Evolutionary conservation across 352 stramenopile genomes (phyloP), one percentile per base, ranked within the genome.

Genomic region (Pythium myriotylum): DNA sequence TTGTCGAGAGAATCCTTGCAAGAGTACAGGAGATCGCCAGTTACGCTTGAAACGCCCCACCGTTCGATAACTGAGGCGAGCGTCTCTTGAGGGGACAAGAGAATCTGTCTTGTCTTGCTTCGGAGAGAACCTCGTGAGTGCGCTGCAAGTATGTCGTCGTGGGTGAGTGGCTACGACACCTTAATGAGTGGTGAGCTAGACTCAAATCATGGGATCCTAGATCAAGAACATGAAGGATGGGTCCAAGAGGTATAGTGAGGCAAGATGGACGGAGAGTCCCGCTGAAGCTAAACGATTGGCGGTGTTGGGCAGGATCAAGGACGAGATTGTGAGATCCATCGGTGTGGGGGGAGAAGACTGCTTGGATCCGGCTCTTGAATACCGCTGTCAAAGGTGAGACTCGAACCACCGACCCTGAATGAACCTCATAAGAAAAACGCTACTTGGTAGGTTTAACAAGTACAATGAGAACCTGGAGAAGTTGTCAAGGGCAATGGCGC

Each of bases 141-240:
- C 29, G 19, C 41, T 5, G 12, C 26, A 23, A 62, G 4, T 17
- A 68, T 73, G 65, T 50, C 59, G 54, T 68, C 58, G 14, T 73
- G 63, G 63, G 63, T 71, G 35, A 10, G 63, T 59, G 22, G 17
- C 42, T 45, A 16, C 9, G 13, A 26, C 26, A 16, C 12, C 8
- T 14, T 27, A 40, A 13, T 45, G 29, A 35, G 29, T 35, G 29
- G 10, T 35, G 29, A 35, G 29, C 5, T 35, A 10, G 5, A 35
- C 13, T 16, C 23, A 47, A 17, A 35, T 57, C 8, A 40, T 22
- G 22, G 32, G 19, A 14, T 47, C 33, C 19, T 51, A 68, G 65
- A 73, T 73, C n/a, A 68, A 86, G 72, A 88, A 88, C 58, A 81
- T 92, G 69, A 92, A 92, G 64, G 80, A 90, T 70, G 80, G 81